Evolutionary conservation across 208 protist genomes (phyloP), one percentile per base, ranked within the genome.

Genomic region (Trypanosoma avium): DNA sequence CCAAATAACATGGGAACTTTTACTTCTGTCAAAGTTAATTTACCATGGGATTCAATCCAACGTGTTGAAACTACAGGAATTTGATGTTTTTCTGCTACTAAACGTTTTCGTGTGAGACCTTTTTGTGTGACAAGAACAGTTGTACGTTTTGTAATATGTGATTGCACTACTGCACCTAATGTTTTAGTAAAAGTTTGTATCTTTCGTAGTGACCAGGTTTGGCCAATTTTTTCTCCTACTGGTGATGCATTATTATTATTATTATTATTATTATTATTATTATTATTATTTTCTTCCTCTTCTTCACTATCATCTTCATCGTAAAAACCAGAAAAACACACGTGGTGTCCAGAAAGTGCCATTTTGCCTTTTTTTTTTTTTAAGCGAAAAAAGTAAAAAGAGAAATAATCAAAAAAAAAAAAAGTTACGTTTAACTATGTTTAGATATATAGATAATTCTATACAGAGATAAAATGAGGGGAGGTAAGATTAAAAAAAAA

Each of bases 71-170:
- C 82, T 10, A 89, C 79, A 24, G 77, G 70, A 19, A 90, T 84
- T 2, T 62, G 58, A 26, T 75, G 69, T 9, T 73, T 58, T 29
- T 82, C 77, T 1, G 84, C 88, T 30, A 83, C 73, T 4, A 94
- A 52, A 7, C 88, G 79, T 70, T 92, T 94, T 32, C 45, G 52
- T 13, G 82, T 92, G 42, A 92, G 77, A 2, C 88, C 88, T 33
- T 73, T 72, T 10, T 76, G 52, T 3, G 88, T 81, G n/a, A 94
- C 77, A 15, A 94, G 56, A 40, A 90, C 67, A 21, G 42, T 62
- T 6, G 84, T 94, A 3, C 63, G 55, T 36, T 48, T 67, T 48
- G 69, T 79, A 8, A 90, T 68, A 9, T 78, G 50, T 2, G 66
- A 27, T 27, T 86, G 72, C 26, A 85, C 61, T 2, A 46, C 54